Evolutionary conservation across 2,329 filamentous ascomycete species (phyloP), one percentile per base, ranked within the genome.

Genomic region (Pseudofabraea citricarpa): DNA sequence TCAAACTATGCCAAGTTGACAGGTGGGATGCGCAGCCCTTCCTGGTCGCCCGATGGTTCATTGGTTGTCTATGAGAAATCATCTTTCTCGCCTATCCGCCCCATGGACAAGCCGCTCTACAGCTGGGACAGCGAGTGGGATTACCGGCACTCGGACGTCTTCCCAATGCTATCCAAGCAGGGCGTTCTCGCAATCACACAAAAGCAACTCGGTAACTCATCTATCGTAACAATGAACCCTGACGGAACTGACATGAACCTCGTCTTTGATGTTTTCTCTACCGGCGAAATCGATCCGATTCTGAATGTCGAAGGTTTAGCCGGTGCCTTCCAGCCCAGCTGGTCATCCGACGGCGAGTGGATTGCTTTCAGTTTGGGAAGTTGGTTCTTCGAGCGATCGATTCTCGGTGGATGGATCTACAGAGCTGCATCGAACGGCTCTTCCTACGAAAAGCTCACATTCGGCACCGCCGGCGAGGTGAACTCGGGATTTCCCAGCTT

Each of bases 111-210:
- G 50, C 32, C 55, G 32, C 56, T 70, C 5, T 69, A 63, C 48
- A 63, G 59, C 47, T 70, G 60, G 59, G 63, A 69, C 32, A 26
- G 32, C 6, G 61, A 67, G 4, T 70, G 61, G 61, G 67, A 69
- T 5, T 69, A 69, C 46, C 61, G 64, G 16, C 67, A 66, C 56
- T 68, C 60, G 35, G 67, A 70, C 41, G 64, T 70, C 3, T 69
- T 70, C 52, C 67, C 68, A 36, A 45, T 44, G 33, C 40, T 45
- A 43, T 50, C 36, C 49, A 59, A 24, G 9, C 45, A 49, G 32
- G 45, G 47, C n/a, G 53, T 47, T 1, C 51, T 67, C 0, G 62
- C 57, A 10, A 60, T 64, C 15, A 70, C 66, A 0, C 55, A 64
- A 44, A 69, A 68, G 46, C 63, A 68, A 44, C 56, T 66, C 1